Evolutionary conservation across 164 flowering plant species (phyloP).

Genomic region (Cinnamomum micranthum): DNA sequence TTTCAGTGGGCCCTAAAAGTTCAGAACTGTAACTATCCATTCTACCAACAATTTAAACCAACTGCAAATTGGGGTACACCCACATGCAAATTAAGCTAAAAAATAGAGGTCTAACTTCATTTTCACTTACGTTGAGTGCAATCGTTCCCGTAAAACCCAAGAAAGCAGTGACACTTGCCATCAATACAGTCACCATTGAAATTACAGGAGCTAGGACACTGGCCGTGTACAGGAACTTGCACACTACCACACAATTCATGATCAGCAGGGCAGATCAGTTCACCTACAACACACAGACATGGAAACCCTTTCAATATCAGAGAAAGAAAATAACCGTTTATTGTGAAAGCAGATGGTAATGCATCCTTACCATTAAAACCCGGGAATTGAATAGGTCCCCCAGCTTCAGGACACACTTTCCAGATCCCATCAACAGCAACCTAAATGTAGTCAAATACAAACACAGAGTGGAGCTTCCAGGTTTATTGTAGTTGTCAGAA

Average conservation of each 20-base stretch:
- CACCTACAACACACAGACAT: slow-evolving; percentile 42
- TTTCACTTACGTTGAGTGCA: slow-evolving; percentile 76
- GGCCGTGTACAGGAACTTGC: slow-evolving; percentile 39
- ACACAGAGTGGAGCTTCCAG: background rate
- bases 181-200: slow-evolving; percentile 88
- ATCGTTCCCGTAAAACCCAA: slow-evolving; percentile 86
- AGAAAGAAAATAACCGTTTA: background rate
- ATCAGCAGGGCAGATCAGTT: slow-evolving; percentile 82
- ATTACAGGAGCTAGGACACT: slow-evolving; percentile 74
- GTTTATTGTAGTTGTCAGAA: background rate
- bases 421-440: slow-evolving; percentile 96
- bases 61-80: too few species aligned
- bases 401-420: slow-evolving; percentile 85
- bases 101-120: too few species aligned
- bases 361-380: slow-evolving; percentile 75
- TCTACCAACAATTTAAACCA: background rate
- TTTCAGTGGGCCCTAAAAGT: background rate
- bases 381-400: slow-evolving; percentile 78
- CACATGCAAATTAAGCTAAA: too few species aligned
- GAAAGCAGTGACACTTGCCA: slow-evolving; percentile 82
- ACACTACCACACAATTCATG: slow-evolving; percentile 71
- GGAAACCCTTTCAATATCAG: background rate
- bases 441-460: slow-evolving; percentile 24
- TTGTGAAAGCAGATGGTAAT: background rate
- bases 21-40: background rate